Evolutionary conservation across 2,329 filamentous ascomycete species (phyloP).

Genomic region (Calycina herbarum): DNA sequence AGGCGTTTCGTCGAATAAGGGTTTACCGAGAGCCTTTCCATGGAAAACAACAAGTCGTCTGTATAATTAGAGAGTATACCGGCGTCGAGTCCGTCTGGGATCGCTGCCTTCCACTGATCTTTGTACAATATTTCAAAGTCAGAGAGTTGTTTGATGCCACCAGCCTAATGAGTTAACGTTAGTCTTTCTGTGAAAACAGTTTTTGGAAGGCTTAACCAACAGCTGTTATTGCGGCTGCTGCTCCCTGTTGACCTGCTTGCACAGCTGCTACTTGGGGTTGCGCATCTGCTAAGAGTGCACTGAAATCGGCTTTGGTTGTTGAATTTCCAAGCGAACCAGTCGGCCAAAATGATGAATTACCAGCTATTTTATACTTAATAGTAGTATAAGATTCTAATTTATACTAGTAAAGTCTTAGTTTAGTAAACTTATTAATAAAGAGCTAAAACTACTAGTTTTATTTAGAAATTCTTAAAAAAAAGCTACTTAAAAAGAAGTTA

Average conservation of each 20-base stretch:
- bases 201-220: conserved; percentile 6
- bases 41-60: conserved; percentile 48
- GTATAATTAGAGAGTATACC: conserved; percentile 48
- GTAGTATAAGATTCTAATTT: too few species aligned
- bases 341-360: conserved; percentile 16
- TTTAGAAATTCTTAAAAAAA: too few species aligned
- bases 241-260: neutral
- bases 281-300: neutral
- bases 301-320: conserved; percentile 7
- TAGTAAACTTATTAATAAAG: too few species aligned
- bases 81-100: conserved; percentile 39
- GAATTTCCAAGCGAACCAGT: conserved; percentile 15
- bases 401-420: too few species aligned
- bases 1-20: conserved; percentile 43
- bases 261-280: neutral
- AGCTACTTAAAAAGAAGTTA: too few species aligned
- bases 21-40: conserved; percentile 47
- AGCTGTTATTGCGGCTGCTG: conserved; percentile 1
- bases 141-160: conserved; percentile 37
- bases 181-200: neutral
- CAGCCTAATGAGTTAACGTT: conserved; percentile 26
- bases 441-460: too few species aligned
- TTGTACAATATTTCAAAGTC: conserved; percentile 46
- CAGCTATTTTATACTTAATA: neutral
- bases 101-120: conserved; percentile 41